A percentile compares a stretch with the other conserved stretches of the same genome.
Evolutionary conservation across 2,329 filamentous ascomycete species (phyloP).

Genomic region (Paecilomyces dactylethromorphus): DNA sequence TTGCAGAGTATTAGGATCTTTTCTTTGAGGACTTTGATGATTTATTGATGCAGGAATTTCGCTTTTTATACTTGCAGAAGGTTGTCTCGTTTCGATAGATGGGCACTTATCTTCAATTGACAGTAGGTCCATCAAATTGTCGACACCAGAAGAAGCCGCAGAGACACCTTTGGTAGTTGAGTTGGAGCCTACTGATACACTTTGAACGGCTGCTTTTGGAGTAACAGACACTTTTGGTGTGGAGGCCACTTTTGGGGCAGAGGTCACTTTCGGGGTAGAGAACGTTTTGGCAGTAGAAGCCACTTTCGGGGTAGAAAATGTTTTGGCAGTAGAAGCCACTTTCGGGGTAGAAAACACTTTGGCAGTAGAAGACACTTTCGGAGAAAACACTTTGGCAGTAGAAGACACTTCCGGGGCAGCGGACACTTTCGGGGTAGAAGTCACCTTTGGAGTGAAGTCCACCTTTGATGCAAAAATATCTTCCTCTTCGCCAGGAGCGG

Average conservation of each 20-base stretch:
- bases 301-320: neutral
- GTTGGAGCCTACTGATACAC: neutral
- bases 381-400: neutral
- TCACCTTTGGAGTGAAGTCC: neutral
- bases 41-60: constrained; percentile 7
- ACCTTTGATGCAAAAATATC: constrained; percentile 3
- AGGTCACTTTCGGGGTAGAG: constrained; percentile 1
- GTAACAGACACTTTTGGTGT: neutral
- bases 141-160: constrained; percentile 4
- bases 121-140: constrained; percentile 22
- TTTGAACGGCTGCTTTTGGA: neutral
- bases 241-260: neutral
- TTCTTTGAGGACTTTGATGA: constrained; percentile 3
- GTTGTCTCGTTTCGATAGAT: neutral
- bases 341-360: neutral
- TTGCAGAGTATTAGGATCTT: constrained; percentile 1
- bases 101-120: constrained; percentile 19
- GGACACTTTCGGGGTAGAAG: too few species aligned
- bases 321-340: neutral
- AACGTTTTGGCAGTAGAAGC: neutral
- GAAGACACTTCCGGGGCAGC: neutral
- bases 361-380: neutral
- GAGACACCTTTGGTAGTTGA: neutral
- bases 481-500: constrained; percentile 7
- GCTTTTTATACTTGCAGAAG: neutral